A percentile compares a stretch with the other conserved stretches of the same genome.
These are phyloP conservation scores for Tolypocladium amazonense DNA, from an alignment of 2,329 filamentous ascomycete genomes.

Conservation along the genomic window DNA sequence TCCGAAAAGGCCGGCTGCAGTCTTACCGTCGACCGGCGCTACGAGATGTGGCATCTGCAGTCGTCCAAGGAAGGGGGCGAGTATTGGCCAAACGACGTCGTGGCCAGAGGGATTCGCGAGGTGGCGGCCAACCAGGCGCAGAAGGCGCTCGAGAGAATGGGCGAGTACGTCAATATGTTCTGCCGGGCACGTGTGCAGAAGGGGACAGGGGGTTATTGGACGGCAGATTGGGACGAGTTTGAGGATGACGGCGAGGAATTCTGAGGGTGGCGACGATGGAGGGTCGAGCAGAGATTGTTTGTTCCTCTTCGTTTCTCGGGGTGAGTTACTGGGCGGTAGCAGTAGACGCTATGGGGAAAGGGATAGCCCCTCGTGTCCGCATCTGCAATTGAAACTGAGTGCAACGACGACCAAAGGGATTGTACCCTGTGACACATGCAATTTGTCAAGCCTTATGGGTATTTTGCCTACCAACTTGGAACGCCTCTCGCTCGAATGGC, in stretches of 20 bases:
- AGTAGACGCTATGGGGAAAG: neutral
- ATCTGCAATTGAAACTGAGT: neutral
- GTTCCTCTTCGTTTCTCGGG: neutral
- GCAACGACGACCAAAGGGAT: neutral
- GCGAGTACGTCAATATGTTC: neutral
- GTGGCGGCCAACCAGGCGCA: neutral
- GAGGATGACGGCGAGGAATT: neutral
- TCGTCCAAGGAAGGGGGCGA: neutral
- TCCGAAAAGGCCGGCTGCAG: slow-evolving; percentile 1
- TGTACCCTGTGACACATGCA: neutral
- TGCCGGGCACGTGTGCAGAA: slow-evolving; percentile 1
- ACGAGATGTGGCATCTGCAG: neutral
- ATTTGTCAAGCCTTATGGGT: neutral
- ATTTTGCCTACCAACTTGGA: neutral
- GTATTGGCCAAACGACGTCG: slow-evolving; percentile 9
- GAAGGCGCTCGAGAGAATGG: slow-evolving; percentile 2
- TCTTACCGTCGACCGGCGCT: slow-evolving; percentile 8
- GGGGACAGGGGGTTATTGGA: neutral
- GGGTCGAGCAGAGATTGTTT: neutral
- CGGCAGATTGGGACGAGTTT: neutral
- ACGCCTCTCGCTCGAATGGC: slow-evolving; percentile 2
- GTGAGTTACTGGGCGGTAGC: neutral
- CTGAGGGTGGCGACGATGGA: neutral
- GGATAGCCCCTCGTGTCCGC: neutral
- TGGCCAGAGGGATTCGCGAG: slow-evolving; percentile 4